A percentile compares a stretch with the other conserved stretches of the same genome.
Evolutionary conservation across 2,329 filamentous ascomycete genomes (phyloP).

Genomic region (Helicocarpus griseus): DNA sequence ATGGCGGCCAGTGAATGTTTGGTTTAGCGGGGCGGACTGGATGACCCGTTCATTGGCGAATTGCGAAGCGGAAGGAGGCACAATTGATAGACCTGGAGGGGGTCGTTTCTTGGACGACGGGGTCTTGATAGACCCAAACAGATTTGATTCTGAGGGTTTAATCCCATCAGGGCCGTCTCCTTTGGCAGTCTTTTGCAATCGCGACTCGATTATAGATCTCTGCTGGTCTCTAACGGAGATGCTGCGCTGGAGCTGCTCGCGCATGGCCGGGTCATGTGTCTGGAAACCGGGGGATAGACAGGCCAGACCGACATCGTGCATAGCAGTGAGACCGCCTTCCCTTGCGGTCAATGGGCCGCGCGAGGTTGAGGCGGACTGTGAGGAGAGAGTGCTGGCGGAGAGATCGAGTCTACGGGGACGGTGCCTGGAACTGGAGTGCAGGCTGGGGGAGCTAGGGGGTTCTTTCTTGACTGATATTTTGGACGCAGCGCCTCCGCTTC

Average conservation of each 20-base stretch:
- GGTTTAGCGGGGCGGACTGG: slow-evolving; percentile 87
- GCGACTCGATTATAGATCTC: slow-evolving; percentile 84
- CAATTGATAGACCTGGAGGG: slow-evolving; percentile 83
- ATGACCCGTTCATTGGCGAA: slow-evolving; percentile 93
- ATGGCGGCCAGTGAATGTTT: slow-evolving; percentile 88
- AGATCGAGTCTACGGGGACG: slow-evolving; percentile 38
- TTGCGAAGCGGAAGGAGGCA: slow-evolving; percentile 83
- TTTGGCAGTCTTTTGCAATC: slow-evolving; percentile 79
- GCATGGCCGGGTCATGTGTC: slow-evolving; percentile 92
- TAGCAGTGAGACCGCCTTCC: slow-evolving; percentile 58
- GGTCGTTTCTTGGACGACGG: slow-evolving; percentile 41
- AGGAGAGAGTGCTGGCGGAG: slow-evolving; percentile 34
- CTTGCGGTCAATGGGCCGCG: slow-evolving; percentile 61
- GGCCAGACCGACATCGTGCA: slow-evolving; percentile 87
- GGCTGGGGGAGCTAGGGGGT: slow-evolving; percentile 69
- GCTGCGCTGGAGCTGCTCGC: slow-evolving; percentile 88
- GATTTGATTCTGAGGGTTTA: slow-evolving; percentile 44
- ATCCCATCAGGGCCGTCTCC: slow-evolving; percentile 55
- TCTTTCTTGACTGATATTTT: slow-evolving; percentile 97
- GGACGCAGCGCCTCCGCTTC: slow-evolving; percentile 45
- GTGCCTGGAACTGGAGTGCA: slow-evolving; percentile 52
- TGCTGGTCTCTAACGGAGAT: slow-evolving; percentile 90
- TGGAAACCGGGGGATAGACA: slow-evolving; percentile 93
- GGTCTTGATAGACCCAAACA: slow-evolving; percentile 33
- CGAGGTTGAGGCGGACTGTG: slow-evolving; percentile 54